A percentile compares a stretch with the other conserved stretches of the same genome.
Conservation (phyloP, 2,329 filamentous ascomycete species). For the Diaporthe citri region DNA sequence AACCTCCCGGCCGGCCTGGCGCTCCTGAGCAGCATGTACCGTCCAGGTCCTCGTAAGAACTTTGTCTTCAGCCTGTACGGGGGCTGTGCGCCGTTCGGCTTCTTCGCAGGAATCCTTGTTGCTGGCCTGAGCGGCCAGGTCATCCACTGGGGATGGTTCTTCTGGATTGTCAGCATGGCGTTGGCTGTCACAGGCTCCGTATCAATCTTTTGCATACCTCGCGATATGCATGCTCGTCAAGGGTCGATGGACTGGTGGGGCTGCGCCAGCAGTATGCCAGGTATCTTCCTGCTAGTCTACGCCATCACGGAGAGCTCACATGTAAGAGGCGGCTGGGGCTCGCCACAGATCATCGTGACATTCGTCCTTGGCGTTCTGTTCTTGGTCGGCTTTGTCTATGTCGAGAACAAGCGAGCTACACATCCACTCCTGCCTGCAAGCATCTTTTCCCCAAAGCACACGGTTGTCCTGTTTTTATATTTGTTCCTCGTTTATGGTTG, state of each 20-base stretch:
- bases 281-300: slow-evolving; percentile 74
- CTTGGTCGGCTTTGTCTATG: neutral
- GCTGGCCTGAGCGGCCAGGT: slow-evolving; percentile 68
- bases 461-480: neutral
- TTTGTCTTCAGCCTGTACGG: slow-evolving; percentile 65
- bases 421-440: slow-evolving; percentile 11
- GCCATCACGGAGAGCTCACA: slow-evolving; percentile 76
- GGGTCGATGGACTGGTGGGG: slow-evolving; percentile 75
- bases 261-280: slow-evolving; percentile 64
- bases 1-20: slow-evolving; percentile 71
- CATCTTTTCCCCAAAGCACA: slow-evolving; percentile 17
- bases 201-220: slow-evolving; percentile 32
- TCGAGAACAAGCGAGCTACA: neutral
- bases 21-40: slow-evolving; percentile 69
- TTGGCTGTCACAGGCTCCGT: slow-evolving; percentile 57
- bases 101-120: slow-evolving; percentile 69
- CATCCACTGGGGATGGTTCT: slow-evolving; percentile 69
- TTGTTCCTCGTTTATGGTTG: slow-evolving; percentile 5
- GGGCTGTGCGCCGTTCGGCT: slow-evolving; percentile 58
- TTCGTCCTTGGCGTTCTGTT: slow-evolving; percentile 61
- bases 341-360: slow-evolving; percentile 73
- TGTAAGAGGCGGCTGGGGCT: slow-evolving; percentile 71
- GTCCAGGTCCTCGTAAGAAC: slow-evolving; percentile 73
- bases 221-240: slow-evolving; percentile 45
- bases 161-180: slow-evolving; percentile 67